Evolutionary conservation across 1,139 yeast species (phyloP).

Genomic region (Magnusiomyces paraingens): DNA sequence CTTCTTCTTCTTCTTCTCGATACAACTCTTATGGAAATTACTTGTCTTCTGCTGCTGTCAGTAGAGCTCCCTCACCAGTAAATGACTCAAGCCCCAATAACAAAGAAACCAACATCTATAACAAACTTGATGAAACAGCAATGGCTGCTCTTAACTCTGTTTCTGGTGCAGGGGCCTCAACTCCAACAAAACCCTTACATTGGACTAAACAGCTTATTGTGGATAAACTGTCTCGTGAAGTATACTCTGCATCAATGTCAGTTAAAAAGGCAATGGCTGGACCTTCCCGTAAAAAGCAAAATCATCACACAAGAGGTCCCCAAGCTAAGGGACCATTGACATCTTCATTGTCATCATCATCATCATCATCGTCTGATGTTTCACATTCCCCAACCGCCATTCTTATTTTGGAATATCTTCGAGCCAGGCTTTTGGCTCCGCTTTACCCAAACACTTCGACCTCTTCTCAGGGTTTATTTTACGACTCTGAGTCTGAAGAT

Average conservation of each 20-base stretch:
- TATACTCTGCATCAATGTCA: not conserved
- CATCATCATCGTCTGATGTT: not conserved
- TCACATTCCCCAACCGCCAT: not conserved
- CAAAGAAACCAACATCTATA: not conserved
- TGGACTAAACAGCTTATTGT: not conserved
- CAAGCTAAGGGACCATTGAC: too few species aligned
- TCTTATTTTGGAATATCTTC: not conserved
- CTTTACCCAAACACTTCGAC: not conserved
- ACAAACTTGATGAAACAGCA: conserved; percentile 1
- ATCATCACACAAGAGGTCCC: too few species aligned
- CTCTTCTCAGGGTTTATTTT: too few species aligned
- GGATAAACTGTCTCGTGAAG: not conserved
- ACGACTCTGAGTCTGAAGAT: too few species aligned
- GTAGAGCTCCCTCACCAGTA: not conserved
- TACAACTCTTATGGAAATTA: conserved; percentile 6
- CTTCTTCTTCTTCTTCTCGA: not conserved
- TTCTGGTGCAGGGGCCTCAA: not conserved
- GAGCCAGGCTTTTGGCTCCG: not conserved
- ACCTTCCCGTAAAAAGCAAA: too few species aligned
- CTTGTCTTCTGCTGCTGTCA: not conserved
- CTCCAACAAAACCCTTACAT: not conserved
- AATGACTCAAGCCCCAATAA: not conserved
- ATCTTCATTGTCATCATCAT: too few species aligned
- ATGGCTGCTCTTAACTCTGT: conserved; percentile 1
- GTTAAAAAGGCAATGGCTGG: not conserved